Conservation (phyloP, 192 early-diverging fungal genomes). For the Pilobolus umbonatus region DNA sequence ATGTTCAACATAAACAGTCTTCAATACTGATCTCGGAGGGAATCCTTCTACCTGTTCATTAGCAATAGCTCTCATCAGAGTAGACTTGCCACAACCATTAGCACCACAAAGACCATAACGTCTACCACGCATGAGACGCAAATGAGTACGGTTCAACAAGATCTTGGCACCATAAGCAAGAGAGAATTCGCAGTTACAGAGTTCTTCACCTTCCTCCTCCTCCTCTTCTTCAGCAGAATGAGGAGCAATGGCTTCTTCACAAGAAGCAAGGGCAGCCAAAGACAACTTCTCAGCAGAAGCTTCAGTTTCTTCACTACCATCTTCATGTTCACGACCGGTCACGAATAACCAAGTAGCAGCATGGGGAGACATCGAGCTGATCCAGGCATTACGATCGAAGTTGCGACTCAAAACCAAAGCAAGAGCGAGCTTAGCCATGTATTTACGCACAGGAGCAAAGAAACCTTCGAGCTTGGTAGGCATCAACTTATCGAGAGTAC, state of each 20-base stretch:
- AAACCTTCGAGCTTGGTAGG: conserved; percentile 49
- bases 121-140: conserved; percentile 66
- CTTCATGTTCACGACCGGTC: conserved; percentile 22
- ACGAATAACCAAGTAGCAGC: conserved; percentile 44
- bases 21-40: conserved; percentile 66
- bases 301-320: conserved; percentile 31
- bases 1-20: conserved; percentile 80
- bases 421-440: conserved; percentile 55
- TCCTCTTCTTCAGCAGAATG: conserved; percentile 33
- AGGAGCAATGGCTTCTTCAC: conserved; percentile 42
- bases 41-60: conserved; percentile 80
- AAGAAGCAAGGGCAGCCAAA: conserved; percentile 40
- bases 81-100: conserved; percentile 77
- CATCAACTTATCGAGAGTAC: conserved; percentile 48
- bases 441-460: conserved; percentile 47
- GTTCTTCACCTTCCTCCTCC: conserved; percentile 52
- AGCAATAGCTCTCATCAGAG: conserved; percentile 83
- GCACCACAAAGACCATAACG: conserved; percentile 80
- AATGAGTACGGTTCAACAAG: conserved; percentile 63
- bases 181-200: conserved; percentile 77
- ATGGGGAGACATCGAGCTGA: conserved; percentile 51
- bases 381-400: conserved; percentile 64
- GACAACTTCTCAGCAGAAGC: conserved; percentile 51
- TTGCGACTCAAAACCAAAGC: conserved; percentile 56
- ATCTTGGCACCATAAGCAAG: conserved; percentile 84